Percentiles rank a stretch among this genome's conserved stretches.
phyloP scores from a whole-genome alignment of 305 asterid species.

The Fraxinus baroniana region DNA sequence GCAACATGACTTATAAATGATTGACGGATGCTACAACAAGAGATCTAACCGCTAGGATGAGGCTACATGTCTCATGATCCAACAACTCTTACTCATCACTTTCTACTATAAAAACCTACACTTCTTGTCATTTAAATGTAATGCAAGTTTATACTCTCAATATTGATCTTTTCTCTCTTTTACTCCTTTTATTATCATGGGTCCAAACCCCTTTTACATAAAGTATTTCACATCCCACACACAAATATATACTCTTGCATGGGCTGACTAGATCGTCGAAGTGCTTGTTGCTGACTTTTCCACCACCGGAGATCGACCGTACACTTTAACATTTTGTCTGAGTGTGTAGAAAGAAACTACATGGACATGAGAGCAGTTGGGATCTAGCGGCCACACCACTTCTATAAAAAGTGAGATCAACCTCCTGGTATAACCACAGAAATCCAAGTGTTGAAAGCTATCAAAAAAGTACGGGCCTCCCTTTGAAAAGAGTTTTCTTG shows the following conservation, averaged over 20 bases:
- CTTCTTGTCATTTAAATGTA: neutral
- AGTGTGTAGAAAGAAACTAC: no score
- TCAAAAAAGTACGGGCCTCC: neutral
- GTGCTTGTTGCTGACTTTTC: neutral
- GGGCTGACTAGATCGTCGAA: neutral
- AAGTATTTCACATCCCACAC: neutral
- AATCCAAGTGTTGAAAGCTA: neutral
- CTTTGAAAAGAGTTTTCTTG: no score
- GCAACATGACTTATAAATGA: no score
- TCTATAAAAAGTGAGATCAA: neutral
- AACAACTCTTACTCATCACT: no score
- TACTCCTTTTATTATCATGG: neutral
- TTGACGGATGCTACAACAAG: no score
- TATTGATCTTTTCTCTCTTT: neutral
- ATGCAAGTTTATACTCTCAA: neutral
- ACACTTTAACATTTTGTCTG: neutral
- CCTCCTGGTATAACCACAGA: neutral
- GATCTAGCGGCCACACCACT: neutral
- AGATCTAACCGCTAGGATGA: no score
- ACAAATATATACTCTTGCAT: neutral
- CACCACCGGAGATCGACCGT: neutral
- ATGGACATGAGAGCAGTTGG: neutral
- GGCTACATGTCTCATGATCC: no score
- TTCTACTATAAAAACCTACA: no score
- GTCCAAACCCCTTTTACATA: neutral